These are phyloP conservation scores for Aureobasidium sp. DNA, from an alignment of 2,329 filamentous ascomycete species.

Conservation along the genomic window DNA sequence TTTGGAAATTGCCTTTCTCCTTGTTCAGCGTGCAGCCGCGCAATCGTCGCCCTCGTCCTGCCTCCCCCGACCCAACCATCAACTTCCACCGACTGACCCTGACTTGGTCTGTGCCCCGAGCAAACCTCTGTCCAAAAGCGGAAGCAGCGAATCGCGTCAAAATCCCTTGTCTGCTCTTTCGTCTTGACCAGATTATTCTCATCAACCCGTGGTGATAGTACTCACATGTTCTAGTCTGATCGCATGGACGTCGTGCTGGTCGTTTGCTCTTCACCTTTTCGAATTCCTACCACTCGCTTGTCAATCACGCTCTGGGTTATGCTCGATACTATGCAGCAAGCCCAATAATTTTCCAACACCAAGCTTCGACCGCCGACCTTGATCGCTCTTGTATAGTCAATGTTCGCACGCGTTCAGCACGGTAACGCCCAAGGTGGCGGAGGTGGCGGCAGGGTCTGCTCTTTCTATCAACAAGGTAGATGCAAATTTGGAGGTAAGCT, in stretches of 20 bases:
- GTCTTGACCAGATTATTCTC: background rate
- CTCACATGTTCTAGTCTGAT: background rate
- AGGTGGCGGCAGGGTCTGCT: slow-evolving; percentile 40
- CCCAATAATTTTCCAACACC: background rate
- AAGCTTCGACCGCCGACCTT: background rate
- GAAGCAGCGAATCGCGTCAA: slow-evolving; percentile 1
- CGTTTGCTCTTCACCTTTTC: background rate
- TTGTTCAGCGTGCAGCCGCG: background rate
- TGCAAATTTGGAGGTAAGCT: slow-evolving; percentile 56
- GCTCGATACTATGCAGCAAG: slow-evolving; percentile 7
- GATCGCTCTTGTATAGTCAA: background rate
- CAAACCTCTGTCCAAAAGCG: slow-evolving; percentile 4
- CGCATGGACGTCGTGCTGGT: background rate
- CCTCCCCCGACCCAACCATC: background rate
- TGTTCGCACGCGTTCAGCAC: slow-evolving; percentile 11
- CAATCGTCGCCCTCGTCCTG: background rate
- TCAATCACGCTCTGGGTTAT: background rate
- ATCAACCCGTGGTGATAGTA: background rate
- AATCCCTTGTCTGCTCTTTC: background rate
- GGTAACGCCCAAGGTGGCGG: background rate
- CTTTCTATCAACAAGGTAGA: slow-evolving; percentile 54
- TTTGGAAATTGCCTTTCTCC: slow-evolving; percentile 10
- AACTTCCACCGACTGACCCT: background rate
- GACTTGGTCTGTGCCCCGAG: background rate
- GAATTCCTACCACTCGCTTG: background rate